These are phyloP conservation scores for Exophiala spinifera DNA, from an alignment of 2,329 filamentous ascomycete species.

Conservation along the genomic window DNA sequence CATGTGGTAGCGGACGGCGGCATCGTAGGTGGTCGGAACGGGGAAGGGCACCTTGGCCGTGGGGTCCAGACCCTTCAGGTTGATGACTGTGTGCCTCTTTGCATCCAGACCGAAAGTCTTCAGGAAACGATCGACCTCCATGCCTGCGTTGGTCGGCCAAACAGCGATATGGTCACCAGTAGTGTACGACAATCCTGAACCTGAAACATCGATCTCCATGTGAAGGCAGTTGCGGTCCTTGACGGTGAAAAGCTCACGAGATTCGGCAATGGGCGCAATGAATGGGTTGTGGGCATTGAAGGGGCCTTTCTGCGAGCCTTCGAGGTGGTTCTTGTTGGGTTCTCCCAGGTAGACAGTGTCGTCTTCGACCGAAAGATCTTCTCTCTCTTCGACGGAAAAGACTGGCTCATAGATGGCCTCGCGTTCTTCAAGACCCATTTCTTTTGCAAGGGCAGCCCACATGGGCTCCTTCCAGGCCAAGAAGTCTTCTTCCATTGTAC, in stretches of 20 bases:
- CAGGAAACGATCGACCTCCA: slow-evolving; percentile 87
- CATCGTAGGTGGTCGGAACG: slow-evolving; percentile 92
- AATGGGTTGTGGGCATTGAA: slow-evolving; percentile 97
- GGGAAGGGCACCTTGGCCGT: slow-evolving; percentile 98
- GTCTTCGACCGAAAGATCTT: slow-evolving; percentile 69
- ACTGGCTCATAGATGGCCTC: slow-evolving; percentile 94
- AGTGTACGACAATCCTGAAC: slow-evolving; percentile 86
- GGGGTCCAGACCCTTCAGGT: slow-evolving; percentile 85
- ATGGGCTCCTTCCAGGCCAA: slow-evolving; percentile 99
- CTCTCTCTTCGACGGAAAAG: slow-evolving; percentile 75
- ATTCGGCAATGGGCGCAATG: slow-evolving; percentile 89
- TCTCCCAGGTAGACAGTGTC: slow-evolving; percentile 89
- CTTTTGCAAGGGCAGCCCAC: slow-evolving; percentile 81
- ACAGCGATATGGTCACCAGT: slow-evolving; percentile 96
- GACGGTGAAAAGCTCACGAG: slow-evolving; percentile 83
- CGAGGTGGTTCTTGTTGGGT: slow-evolving; percentile 92
- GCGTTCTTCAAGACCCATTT: slow-evolving; percentile 88
- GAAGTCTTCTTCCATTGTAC: slow-evolving; percentile 99
- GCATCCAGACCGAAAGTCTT: slow-evolving; percentile 69
- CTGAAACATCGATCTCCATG: slow-evolving; percentile 88
- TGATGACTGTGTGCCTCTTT: slow-evolving; percentile 79
- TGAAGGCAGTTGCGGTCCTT: slow-evolving; percentile 94
- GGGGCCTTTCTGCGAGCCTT: slow-evolving; percentile 77
- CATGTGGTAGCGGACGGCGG: slow-evolving; percentile 90
- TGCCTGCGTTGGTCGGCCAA: slow-evolving; percentile 94